Evolutionary conservation across 2,329 filamentous ascomycete genomes (phyloP).

Genomic region (Penicillium sp.): DNA sequence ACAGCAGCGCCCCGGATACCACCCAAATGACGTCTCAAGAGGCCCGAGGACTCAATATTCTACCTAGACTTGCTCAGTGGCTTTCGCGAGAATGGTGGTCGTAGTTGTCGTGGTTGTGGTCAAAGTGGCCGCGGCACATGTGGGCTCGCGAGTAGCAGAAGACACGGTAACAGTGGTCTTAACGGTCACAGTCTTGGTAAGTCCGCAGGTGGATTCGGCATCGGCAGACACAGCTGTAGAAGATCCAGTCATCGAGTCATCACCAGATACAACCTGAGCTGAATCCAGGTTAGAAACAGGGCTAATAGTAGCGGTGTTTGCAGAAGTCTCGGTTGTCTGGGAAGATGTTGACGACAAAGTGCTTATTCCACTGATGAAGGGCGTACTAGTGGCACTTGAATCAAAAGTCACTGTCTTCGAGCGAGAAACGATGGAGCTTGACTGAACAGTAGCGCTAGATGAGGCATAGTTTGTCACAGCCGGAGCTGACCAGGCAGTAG

Average conservation of each 20-base stretch:
- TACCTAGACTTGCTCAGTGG: background rate
- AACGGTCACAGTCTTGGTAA: background rate
- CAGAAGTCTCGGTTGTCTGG: too few relatives aligned
- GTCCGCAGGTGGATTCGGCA: background rate
- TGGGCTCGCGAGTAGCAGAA: background rate
- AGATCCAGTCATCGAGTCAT: background rate
- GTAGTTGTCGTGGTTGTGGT: constrained; percentile 1
- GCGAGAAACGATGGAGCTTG: background rate
- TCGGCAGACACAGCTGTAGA: background rate
- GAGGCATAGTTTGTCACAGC: background rate
- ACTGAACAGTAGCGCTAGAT: background rate
- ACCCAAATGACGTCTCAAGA: too few relatives aligned
- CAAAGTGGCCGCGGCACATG: background rate
- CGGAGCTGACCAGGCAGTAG: background rate
- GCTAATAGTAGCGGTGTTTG: too few relatives aligned
- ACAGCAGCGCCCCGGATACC: too few relatives aligned
- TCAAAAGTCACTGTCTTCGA: background rate
- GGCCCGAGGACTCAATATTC: too few relatives aligned
- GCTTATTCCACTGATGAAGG: background rate
- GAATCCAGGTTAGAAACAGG: background rate
- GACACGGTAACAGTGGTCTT: background rate
- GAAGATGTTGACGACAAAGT: background rate
- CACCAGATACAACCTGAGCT: background rate
- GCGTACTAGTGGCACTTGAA: background rate
- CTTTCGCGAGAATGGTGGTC: background rate